Evolutionary conservation across 2,329 filamentous ascomycete genomes (phyloP).

Genomic region (Microdochium nivale): DNA sequence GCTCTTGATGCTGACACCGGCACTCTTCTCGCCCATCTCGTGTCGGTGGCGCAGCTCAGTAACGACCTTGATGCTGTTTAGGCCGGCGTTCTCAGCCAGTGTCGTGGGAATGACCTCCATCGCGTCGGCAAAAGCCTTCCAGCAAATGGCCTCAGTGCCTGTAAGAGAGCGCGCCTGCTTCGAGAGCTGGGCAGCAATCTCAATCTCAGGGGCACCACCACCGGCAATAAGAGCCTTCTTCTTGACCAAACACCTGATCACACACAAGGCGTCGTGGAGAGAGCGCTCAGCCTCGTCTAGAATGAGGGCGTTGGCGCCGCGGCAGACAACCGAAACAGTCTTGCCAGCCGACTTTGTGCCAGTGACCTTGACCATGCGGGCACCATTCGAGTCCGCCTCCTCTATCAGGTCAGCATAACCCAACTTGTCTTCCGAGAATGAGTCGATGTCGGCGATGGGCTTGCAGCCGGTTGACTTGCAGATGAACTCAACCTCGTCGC

Average conservation of each 20-base stretch:
- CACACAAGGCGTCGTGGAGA: slow-evolving; percentile 94
- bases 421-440: slow-evolving; percentile 97
- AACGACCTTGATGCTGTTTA: slow-evolving; percentile 98
- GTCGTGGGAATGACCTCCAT: slow-evolving; percentile 97
- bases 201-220: slow-evolving; percentile 92
- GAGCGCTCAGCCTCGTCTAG: slow-evolving; percentile 95
- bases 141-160: slow-evolving; percentile 95
- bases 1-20: slow-evolving; percentile 95
- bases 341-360: slow-evolving; percentile 78
- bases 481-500: slow-evolving; percentile 97
- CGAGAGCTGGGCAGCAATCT: slow-evolving; percentile 81
- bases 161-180: slow-evolving; percentile 74
- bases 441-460: slow-evolving; percentile 96
- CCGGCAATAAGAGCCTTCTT: slow-evolving; percentile 99
- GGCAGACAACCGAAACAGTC: slow-evolving; percentile 90
- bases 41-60: slow-evolving; percentile 92
- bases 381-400: slow-evolving; percentile 79
- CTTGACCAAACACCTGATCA: slow-evolving; percentile 95
- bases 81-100: slow-evolving; percentile 89
- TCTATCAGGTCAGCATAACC: slow-evolving; percentile 90
- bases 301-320: slow-evolving; percentile 89
- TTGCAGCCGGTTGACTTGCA: slow-evolving; percentile 99
- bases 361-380: slow-evolving; percentile 89
- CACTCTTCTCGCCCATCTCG: slow-evolving; percentile 90
- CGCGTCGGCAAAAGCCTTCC: slow-evolving; percentile 96